Base-by-base conservation (phyloP, 75 land plant genomes). In the Picea sitchensis region DNA sequence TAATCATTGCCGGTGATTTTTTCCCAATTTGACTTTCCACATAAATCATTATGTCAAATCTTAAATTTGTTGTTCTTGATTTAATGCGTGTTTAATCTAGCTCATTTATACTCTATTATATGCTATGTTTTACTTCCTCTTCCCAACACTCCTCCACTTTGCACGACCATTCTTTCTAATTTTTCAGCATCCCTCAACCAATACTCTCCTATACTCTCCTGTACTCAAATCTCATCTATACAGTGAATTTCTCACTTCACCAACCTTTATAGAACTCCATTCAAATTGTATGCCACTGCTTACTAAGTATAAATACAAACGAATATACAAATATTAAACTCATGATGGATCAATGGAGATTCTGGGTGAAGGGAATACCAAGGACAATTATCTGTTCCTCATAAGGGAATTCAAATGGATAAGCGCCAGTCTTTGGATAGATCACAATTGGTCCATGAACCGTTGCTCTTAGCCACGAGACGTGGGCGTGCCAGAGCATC, bases 391-490 rank as follows among this genome's bases (percentile, higher is more conserved):
- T 73, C 14, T 80, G 81, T 69, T 90, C 92, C 54, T 77, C 64
- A 56, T 88, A 78, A 41, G 86, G 90, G 57, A 18, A 13, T 1
- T 76, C 76, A 61, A 90, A 90, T 5, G 92, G 87, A 64, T 88
- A 26, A 26, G 26, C 26, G 26, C 26, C 26, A 88, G 78, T 71
- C 77, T 86, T 81, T 5, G 91, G 91, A 68, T 85, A 82, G 51
- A 88, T 78, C 51, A 90, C 72, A 62, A 90, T 34, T 41, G 90
- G 78, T 14, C 92, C 92, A 75, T 88, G 69, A 31, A 88, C 87
- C 12, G 90, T 88, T 21, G 78, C 90, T n/a, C 92, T 51, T 20
- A 90, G 85, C 92, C 92, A 90, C n/a, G 87, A 85, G 76, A 82
- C 58, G 76, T 89, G 91, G n/a, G 90, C 88, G 59, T 86, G 88